These are phyloP conservation scores for Phytomonas francai DNA, from an alignment of 208 protist species.

Conservation along the genomic window DNA sequence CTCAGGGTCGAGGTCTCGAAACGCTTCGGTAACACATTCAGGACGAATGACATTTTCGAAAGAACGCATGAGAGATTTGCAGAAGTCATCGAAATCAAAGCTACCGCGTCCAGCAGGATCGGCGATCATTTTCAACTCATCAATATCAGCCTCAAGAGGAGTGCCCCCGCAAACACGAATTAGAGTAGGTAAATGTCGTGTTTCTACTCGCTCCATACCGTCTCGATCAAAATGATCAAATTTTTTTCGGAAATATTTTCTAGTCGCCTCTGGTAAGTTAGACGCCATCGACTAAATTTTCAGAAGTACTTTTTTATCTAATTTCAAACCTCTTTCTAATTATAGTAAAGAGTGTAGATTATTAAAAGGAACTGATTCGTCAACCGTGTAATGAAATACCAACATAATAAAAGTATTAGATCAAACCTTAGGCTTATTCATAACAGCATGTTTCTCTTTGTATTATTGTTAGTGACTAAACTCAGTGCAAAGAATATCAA, in stretches of 20 bases:
- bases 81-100: slow-evolving; percentile 73
- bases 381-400: background rate
- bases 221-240: slow-evolving; percentile 78
- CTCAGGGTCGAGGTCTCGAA: slow-evolving; percentile 92
- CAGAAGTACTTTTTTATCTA: slow-evolving; percentile 5
- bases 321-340: background rate
- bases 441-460: background rate
- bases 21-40: slow-evolving; percentile 87
- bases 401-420: background rate
- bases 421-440: background rate
- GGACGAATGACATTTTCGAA: slow-evolving; percentile 38
- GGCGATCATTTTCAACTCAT: slow-evolving; percentile 40
- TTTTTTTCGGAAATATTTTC: slow-evolving; percentile 49
- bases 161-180: slow-evolving; percentile 66
- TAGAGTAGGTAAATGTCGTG: slow-evolving; percentile 39
- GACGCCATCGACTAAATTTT: slow-evolving; percentile 17
- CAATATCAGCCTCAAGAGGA: slow-evolving; percentile 56
- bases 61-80: slow-evolving; percentile 49
- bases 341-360: background rate
- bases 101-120: slow-evolving; percentile 59
- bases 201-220: slow-evolving; percentile 64
- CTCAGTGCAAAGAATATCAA: background rate
- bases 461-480: slow-evolving; percentile 1
- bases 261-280: slow-evolving; percentile 29
- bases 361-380: background rate